Base-by-base conservation (phyloP, 169 alveolate genomes). In the Theileria equi region DNA sequence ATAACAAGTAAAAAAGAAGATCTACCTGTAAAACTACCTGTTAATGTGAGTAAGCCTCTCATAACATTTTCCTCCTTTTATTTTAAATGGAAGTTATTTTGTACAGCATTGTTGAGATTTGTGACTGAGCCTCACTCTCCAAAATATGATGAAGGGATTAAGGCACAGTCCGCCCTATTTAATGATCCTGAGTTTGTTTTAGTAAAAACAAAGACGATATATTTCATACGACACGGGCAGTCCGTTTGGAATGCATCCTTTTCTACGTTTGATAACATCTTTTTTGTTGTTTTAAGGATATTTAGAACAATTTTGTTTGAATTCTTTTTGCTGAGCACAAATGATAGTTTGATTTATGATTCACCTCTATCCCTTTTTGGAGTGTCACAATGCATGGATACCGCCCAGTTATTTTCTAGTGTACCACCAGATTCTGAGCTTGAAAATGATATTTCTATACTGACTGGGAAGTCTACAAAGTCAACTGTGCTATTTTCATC, bases 171-270 rank as follows among this genome's bases (percentile, higher is more conserved):
- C 6, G 64, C 55, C 23, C 26, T 17, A 25, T 5, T 44, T 1
- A 67, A 66, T 48, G 19, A 28, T 1, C 21, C 23, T 5, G 81
- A 57, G 2, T 1, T 45, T 25, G 44, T 25, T 23, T 26, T 36
- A n/a, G 34, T 38, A 5, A 35, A 48, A 19, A 47, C 32, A 6
- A 77, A 52, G 62, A 67, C 81, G n/a, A 35, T 77, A 23, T 77
- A 66, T 57, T 77, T 66, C 58, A 44, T 68, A 0, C 54, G 86
- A 7, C 86, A 77, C 28, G 86, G 86, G 60, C 71, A 74, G 59
- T 74, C 84, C 3, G 60, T 64, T 3, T 74, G 66, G 65, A 74
- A 74, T 29, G 55, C 28, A 34, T 47, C 79, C 10, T 57, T 74
- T n/a, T 21, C 41, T 52, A 2, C 13, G 26, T 19, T 41, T 11